Evolutionary conservation across 2,329 filamentous ascomycete species (phyloP), one percentile per base, ranked within the genome.

Genomic region (Lasiodiplodia theobromae): DNA sequence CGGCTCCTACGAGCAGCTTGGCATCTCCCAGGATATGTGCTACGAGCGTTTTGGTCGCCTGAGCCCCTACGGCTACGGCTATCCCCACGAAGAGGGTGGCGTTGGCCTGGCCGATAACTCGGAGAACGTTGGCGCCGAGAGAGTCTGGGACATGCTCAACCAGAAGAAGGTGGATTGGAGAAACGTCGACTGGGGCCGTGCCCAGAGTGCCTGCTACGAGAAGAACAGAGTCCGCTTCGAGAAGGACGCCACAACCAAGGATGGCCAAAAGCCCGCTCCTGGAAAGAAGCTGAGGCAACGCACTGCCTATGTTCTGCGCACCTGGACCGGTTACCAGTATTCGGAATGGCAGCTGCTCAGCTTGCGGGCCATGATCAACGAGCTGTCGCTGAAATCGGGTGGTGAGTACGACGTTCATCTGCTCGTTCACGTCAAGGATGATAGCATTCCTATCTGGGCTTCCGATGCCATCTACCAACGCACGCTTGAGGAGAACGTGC

Each of bases 401-500:
- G 93, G 91, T 40, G 91, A 95, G 73, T 97, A 97, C 78, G 92
- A 96, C 72, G 88, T 97, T 3, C 92, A 96, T 76, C 86, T 97
- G 23, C 86, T 97, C 2, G 88, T 97, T 10, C 93, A 97, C 78
- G 90, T 96, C 74, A 94, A 92, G 79, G 91, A 96, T 74, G 87
- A 88, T 67, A 86, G 83, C 70, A 83, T 94, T 70, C 91, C 92
- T 10, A 89, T 97, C 74, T 96, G 92, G 90, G 91, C 92, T 1
- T 91, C 93, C 72, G 84, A 89, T 65, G 87, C 88, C 57, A 85
- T 85, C 62, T 97, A 90, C 82, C 84, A 86, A 76, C 86, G 85
- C 75, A 91, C 85, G 68, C 91, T 91, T 77, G 83, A 87, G 65
- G 88, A 91, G 62, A 87, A 87, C 31, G 86, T 95, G 14, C 92